Evolutionary conservation across 2,329 filamentous ascomycete species (phyloP), one percentile per base, ranked within the genome.

Genomic region (Rutstroemia sp.): DNA sequence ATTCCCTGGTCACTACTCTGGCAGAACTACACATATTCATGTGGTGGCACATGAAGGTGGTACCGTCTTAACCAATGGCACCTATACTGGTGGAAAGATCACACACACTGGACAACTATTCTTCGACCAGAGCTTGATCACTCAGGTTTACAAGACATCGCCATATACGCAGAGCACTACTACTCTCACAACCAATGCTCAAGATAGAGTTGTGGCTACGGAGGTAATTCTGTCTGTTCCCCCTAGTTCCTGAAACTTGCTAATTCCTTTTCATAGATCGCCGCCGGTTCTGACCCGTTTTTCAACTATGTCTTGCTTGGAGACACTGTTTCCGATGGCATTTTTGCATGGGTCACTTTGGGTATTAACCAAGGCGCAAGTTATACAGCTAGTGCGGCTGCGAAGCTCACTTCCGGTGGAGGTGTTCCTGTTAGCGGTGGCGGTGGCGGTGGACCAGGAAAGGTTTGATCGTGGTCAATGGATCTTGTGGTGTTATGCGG

Each of bases 291-390:
- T 53, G 78, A 80, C 63, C 80, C 80, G 0, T 73, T 82, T 61
- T 68, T 82, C 58, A 75, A 85, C 64, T 84, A 84, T 61, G 75
- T 79, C n/a, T 72, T 78, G 21, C 75, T 86, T 14, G 81, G 82
- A 5, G 44, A 47, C 12, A 47, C 23, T 8, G 44, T 47, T 1
- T 21, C 14, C 7, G 44, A 47, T 47, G 44, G 23, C 6, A 51
- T 30, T 3, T 51, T 42, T 6, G 39, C 9, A 12, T 52, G 25
- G 39, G 8, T 52, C 12, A 16, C 38, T 14, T 21, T 45, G n/a
- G 25, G 39, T 44, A 9, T 52, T 4, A 44, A 52, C 30, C 38
- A 23, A 23, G 6, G 12, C 34, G 38, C 23, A 19, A 34, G 21
- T 8, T 52, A 45, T 19, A 23, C 38, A 16, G 50, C 39, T n/a